Conservation (phyloP, 345 rosid species). For the Mercurialis annua region DNA sequence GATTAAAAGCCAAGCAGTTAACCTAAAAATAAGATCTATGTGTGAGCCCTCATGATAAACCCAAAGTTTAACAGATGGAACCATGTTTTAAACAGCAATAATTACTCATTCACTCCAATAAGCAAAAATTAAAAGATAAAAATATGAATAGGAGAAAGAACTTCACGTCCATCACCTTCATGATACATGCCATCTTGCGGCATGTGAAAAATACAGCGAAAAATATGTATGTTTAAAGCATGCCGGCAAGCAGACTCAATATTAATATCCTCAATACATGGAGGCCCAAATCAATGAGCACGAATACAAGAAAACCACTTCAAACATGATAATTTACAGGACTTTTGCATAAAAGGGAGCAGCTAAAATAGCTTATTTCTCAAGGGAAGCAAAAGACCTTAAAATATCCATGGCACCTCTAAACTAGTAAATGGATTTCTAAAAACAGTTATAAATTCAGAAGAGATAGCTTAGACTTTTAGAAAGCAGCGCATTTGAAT, state of each 20-base stretch:
- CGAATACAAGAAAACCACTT: neutral
- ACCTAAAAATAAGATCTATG: constrained; percentile 42
- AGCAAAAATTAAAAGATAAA: neutral
- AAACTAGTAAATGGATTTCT: neutral
- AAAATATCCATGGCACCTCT: neutral
- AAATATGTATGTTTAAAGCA: neutral
- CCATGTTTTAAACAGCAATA: neutral
- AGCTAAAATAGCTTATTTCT: neutral
- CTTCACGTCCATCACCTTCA: neutral
- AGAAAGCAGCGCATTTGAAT: too few relatives aligned
- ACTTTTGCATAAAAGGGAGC: neutral
- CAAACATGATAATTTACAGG: neutral
- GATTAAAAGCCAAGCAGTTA: constrained; percentile 97
- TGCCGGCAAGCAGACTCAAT: neutral
- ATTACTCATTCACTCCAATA: neutral
- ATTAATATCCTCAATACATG: neutral
- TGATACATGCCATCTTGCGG: neutral
- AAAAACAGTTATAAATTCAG: neutral
- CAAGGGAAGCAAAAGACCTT: neutral
- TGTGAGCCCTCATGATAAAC: neutral
- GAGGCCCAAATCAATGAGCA: neutral
- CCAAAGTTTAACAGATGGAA: neutral
- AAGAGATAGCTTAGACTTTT: too few relatives aligned
- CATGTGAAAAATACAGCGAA: neutral
- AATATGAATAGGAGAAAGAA: neutral